phyloP scores from a whole-genome alignment of 495 filamentous ascomycete genomes.

The Bathelium albidoporum region DNA sequence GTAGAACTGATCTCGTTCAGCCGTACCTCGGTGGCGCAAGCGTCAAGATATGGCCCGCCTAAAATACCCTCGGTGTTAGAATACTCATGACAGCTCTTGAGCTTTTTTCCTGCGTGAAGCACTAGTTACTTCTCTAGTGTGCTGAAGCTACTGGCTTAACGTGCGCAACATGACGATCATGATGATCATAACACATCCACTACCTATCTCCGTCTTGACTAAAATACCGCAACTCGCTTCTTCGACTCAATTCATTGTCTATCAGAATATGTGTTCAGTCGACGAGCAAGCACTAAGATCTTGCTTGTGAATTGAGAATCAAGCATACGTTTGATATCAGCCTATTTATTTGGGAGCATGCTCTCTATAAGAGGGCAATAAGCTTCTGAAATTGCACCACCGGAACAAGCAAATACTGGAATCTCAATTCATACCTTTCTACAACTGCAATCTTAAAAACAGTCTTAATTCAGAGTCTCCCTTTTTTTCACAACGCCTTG shows the following conservation, averaged over 20 bases:
- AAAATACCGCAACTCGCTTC: not conserved
- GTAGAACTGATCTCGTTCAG: too few relatives aligned
- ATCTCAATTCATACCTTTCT: not conserved
- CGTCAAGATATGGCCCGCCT: too few relatives aligned
- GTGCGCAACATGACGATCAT: not conserved
- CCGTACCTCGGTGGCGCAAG: too few relatives aligned
- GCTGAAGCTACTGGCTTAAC: not conserved
- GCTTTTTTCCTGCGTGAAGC: too few relatives aligned
- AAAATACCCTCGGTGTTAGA: too few relatives aligned
- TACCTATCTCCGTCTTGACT: not conserved
- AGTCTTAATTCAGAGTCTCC: not conserved
- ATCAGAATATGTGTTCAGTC: not conserved
- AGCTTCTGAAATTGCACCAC: too few relatives aligned
- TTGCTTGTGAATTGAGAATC: not conserved
- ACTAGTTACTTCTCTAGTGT: too few relatives aligned
- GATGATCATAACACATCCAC: not conserved
- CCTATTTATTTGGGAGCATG: not conserved
- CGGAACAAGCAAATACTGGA: not conserved
- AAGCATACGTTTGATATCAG: not conserved
- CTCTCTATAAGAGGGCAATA: not conserved
- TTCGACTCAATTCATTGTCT: not conserved
- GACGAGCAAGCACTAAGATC: not conserved
- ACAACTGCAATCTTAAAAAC: not conserved
- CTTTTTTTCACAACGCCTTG: not conserved
- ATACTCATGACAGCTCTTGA: too few relatives aligned